A percentile compares a stretch with the other conserved stretches of the same genome.
Evolutionary conservation across 139 green algal species (phyloP).

Genomic region (Zygnema circumcarinatum): DNA sequence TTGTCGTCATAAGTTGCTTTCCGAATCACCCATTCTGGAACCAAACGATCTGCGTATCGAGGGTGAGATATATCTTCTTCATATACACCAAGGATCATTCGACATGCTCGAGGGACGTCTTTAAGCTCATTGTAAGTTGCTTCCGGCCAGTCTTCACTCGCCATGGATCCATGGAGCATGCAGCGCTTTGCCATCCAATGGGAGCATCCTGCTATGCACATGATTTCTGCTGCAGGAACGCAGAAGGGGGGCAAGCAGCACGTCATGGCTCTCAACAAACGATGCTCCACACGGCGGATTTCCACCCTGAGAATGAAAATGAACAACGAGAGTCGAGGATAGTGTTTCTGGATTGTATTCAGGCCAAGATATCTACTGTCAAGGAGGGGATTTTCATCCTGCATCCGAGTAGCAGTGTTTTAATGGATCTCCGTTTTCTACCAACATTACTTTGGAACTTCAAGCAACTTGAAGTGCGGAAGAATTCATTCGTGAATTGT

Average conservation of each 20-base stretch:
- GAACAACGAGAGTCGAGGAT: too few species aligned
- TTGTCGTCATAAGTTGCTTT: conserved; percentile 28
- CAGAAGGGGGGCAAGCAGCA: conserved; percentile 1
- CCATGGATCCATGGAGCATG: conserved; percentile 16
- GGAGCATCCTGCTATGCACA: not conserved
- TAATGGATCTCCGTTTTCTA: too few species aligned
- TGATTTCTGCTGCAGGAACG: not conserved
- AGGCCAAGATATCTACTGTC: too few species aligned
- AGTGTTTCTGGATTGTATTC: too few species aligned
- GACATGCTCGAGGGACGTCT: conserved; percentile 38
- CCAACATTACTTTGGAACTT: too few species aligned
- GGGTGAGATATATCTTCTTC: conserved; percentile 32
- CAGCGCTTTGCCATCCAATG: not conserved
- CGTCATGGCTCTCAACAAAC: conserved; percentile 16
- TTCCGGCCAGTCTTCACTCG: conserved; percentile 37
- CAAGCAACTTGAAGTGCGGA: too few species aligned
- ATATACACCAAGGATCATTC: conserved; percentile 39
- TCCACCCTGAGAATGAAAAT: too few species aligned
- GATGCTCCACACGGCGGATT: too few species aligned
- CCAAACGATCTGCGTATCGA: conserved; percentile 13
- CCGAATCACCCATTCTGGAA: conserved; percentile 27
- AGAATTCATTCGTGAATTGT: too few species aligned
- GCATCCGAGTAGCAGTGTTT: too few species aligned
- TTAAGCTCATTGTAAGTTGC: conserved; percentile 48
- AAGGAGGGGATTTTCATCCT: too few species aligned